Conservation (phyloP, 768 basidiomycete species). For the Lactarius hengduanensis region DNA sequence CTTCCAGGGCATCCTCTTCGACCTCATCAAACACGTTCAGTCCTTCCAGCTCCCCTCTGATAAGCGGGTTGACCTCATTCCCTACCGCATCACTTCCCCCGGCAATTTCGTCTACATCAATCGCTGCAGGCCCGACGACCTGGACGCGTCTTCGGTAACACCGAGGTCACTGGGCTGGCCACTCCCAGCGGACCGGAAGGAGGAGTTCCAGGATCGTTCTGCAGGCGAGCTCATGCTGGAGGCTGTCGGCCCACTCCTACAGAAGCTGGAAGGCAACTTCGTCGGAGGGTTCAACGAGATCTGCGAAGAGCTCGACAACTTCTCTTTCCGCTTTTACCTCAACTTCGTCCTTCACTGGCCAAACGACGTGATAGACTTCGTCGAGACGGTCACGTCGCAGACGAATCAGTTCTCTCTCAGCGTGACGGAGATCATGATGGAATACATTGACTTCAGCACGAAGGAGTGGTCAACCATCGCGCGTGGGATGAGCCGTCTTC, state of each 20-base stretch:
- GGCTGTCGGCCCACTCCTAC: conserved; percentile 24
- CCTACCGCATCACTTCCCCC: conserved; percentile 23
- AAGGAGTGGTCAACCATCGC: conserved; percentile 30
- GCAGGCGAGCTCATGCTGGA: conserved; percentile 25
- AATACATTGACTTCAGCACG: conserved; percentile 31
- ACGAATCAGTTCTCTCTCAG: conserved; percentile 33
- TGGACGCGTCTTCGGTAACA: conserved; percentile 15
- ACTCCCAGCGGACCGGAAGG: conserved; percentile 5
- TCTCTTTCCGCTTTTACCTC: conserved; percentile 31
- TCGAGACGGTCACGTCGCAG: conserved; percentile 31
- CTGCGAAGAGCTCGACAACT: conserved; percentile 28
- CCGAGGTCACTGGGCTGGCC: conserved; percentile 21
- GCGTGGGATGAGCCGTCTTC: conserved; percentile 31
- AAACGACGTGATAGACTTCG: conserved; percentile 29
- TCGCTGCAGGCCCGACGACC: not conserved
- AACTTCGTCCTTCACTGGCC: conserved; percentile 22
- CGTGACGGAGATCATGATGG: conserved; percentile 33
- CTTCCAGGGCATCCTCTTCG: conserved; percentile 22
- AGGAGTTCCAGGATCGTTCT: conserved; percentile 20
- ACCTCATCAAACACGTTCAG: conserved; percentile 22
- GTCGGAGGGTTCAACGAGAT: conserved; percentile 24
- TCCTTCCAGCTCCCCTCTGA: conserved; percentile 14
- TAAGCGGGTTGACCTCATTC: conserved; percentile 22
- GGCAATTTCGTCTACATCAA: conserved; percentile 29
- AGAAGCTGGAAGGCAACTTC: conserved; percentile 24